Conservation (phyloP, 352 stramenopile species). For the Phytopythium litorale region DNA sequence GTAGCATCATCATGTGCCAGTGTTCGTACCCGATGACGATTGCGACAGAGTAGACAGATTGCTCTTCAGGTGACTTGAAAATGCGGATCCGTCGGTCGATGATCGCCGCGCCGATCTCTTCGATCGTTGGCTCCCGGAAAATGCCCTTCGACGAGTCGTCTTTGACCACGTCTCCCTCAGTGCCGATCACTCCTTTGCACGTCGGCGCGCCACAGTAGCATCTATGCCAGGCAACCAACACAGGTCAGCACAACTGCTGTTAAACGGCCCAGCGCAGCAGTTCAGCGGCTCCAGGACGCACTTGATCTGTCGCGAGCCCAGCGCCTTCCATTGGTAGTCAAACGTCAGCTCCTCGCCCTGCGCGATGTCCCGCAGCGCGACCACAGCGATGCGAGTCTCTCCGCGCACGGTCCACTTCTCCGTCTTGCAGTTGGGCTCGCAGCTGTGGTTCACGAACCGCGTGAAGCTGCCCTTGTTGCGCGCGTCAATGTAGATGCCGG, state of each 20-base stretch:
- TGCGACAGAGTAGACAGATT: conserved; percentile 51
- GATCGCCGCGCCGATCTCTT: conserved; percentile 41
- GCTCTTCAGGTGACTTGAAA: conserved; percentile 54
- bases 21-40: conserved; percentile 39
- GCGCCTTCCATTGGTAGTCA: conserved; percentile 95
- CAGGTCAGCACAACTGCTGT: neutral
- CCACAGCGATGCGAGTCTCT: conserved; percentile 92
- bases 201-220: conserved; percentile 62
- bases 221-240: conserved; percentile 1
- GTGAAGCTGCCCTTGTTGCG: conserved; percentile 91
- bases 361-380: conserved; percentile 88
- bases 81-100: conserved; percentile 61
- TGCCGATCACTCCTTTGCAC: conserved; percentile 80
- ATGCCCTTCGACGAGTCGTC: conserved; percentile 39
- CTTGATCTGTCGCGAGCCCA: conserved; percentile 77
- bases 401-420: conserved; percentile 94
- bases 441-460: conserved; percentile 96
- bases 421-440: conserved; percentile 93
- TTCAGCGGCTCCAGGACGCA: conserved; percentile 8
- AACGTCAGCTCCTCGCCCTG: conserved; percentile 92
- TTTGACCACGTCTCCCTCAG: conserved; percentile 33
- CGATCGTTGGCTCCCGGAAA: conserved; percentile 60
- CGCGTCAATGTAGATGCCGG: conserved; percentile 87
- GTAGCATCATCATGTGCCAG: neutral
- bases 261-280: neutral